Evolutionary conservation across 345 rosid species (phyloP).

Genomic region (Acer negundo): DNA sequence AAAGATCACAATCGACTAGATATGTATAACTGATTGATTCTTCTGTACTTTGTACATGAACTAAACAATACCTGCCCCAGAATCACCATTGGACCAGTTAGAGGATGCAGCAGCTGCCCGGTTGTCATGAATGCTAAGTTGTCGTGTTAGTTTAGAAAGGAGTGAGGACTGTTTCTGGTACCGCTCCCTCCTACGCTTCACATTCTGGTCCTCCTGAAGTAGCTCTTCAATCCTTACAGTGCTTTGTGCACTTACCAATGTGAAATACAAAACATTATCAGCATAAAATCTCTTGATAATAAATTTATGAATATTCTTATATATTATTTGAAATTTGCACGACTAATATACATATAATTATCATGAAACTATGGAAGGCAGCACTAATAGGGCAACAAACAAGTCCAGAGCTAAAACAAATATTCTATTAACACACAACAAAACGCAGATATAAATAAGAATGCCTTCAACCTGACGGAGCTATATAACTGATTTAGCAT

Average conservation of each 20-base stretch:
- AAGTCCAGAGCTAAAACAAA: not conserved
- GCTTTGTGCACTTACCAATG: conserved; percentile 67
- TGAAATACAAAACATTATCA: not conserved
- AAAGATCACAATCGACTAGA: not conserved
- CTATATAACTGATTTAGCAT: conserved; percentile 95
- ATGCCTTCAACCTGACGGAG: conserved; percentile 65
- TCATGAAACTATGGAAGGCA: not conserved
- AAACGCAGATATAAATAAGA: not conserved
- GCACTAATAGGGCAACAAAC: not conserved
- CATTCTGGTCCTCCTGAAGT: conserved; percentile 91
- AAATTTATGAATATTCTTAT: not conserved
- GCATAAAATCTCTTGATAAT: not conserved
- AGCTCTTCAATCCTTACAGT: conserved; percentile 74
- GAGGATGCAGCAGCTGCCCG: conserved; percentile 76
- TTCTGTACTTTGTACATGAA: not conserved
- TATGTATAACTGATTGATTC: not conserved
- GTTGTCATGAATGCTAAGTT: conserved; percentile 87
- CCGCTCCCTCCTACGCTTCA: conserved; percentile 73
- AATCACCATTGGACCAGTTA: conserved; percentile 58
- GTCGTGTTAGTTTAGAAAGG: conserved; percentile 77
- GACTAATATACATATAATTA: not conserved
- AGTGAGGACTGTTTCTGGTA: conserved; percentile 82
- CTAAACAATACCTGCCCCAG: conserved; percentile 48
- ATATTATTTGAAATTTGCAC: not conserved
- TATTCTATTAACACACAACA: not conserved